Conservation (phyloP, 192 early-diverging fungal species). For the Backusella tuberculispora region DNA sequence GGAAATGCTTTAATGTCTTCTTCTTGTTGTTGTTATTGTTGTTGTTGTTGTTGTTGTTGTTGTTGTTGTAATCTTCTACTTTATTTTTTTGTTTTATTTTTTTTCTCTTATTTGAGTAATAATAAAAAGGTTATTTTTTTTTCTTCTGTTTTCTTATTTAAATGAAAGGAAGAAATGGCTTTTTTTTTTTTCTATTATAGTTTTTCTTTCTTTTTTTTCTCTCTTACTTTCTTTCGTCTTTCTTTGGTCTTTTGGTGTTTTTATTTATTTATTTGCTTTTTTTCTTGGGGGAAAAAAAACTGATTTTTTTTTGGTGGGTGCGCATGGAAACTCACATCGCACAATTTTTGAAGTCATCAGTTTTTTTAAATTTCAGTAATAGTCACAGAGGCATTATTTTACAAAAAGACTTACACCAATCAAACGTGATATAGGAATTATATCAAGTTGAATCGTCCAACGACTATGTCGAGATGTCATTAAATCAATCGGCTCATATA, state of each 20-base stretch:
- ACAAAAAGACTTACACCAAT: too few species aligned
- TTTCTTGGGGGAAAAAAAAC: neutral
- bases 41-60: neutral
- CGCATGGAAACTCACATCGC: neutral
- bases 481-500: too few species aligned
- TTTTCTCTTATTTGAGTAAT: too few species aligned
- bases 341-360: neutral
- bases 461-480: too few species aligned
- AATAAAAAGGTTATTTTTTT: too few species aligned
- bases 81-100: too few species aligned
- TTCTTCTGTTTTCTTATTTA: too few species aligned
- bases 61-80: neutral
- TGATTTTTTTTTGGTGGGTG: neutral
- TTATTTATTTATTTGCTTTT: neutral
- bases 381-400: neutral
- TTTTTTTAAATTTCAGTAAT: neutral
- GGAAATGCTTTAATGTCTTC: neutral
- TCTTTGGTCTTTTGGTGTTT: neutral
- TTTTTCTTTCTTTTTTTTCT: neutral
- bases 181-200: neutral
- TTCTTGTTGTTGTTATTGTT: neutral
- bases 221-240: conserved; percentile 6
- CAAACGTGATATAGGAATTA: too few species aligned
- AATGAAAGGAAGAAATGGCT: neutral
- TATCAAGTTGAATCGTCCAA: too few species aligned